Conservation (phyloP, 2,329 filamentous ascomycete genomes). For the Colletotrichum sp. region DNA sequence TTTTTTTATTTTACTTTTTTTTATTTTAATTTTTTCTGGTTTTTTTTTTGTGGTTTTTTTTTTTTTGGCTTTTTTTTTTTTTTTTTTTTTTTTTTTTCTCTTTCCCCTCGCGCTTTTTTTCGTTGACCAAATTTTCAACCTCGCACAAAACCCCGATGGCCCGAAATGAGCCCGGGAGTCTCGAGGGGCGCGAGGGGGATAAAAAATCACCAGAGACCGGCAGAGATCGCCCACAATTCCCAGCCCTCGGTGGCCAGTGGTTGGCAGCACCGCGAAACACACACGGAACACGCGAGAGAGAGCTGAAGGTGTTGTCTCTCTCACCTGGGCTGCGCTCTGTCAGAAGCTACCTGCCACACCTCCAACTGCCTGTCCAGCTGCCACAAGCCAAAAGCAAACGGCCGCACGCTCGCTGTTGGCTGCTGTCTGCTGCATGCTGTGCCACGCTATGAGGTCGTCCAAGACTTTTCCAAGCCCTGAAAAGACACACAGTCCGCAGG, state of each 20-base stretch:
- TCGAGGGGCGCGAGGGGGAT: background rate
- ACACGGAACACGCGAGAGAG: background rate
- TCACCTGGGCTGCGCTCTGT: background rate
- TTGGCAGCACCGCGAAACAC: background rate
- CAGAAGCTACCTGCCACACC: background rate
- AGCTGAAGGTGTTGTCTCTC: background rate
- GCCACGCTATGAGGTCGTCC: conserved; percentile 16
- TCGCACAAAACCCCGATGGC: background rate
- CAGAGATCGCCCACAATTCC: background rate
- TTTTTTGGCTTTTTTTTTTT: too few relatives aligned
- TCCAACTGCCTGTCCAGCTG: background rate
- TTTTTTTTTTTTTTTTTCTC: too few relatives aligned
- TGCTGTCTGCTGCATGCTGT: background rate
- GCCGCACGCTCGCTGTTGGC: background rate
- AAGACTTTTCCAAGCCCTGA: conserved; percentile 13
- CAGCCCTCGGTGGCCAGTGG: background rate
- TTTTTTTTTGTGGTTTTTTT: too few relatives aligned
- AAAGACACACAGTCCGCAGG: conserved; percentile 10
- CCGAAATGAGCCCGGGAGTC: conserved; percentile 3
- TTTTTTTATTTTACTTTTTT: too few relatives aligned
- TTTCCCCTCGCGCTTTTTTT: background rate
- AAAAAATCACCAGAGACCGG: background rate
- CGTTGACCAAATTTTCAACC: background rate
- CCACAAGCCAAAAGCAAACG: background rate
- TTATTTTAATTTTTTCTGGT: too few relatives aligned